Percentiles rank a stretch among this genome's conserved stretches.
Evolutionary conservation across 805 yeast genomes (phyloP).

Genomic region (Barnettozyma wickerhamii): DNA sequence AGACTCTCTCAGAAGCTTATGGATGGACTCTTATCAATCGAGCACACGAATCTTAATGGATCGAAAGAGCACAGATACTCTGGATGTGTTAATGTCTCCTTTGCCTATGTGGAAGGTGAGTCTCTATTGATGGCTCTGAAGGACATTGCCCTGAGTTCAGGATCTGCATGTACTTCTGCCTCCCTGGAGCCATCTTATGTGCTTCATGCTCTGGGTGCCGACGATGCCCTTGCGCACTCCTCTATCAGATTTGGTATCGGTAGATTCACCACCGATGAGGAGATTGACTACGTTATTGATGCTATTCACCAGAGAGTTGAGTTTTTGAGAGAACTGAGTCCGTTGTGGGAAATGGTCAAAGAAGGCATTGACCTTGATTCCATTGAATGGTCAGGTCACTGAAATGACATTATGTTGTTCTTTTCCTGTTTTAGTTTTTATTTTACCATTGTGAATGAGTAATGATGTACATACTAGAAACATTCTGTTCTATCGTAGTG

Average conservation of each 20-base stretch:
- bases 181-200: slow-evolving; percentile 97
- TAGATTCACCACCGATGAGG: slow-evolving; percentile 94
- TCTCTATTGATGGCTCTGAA: slow-evolving; percentile 95
- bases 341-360: slow-evolving; percentile 99
- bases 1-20: slow-evolving; percentile 69
- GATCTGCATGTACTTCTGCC: slow-evolving; percentile 98
- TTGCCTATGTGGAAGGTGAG: slow-evolving; percentile 98
- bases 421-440: background rate
- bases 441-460: background rate
- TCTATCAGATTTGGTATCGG: slow-evolving; percentile 97
- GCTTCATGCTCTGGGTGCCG: slow-evolving; percentile 94
- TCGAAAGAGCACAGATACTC: slow-evolving; percentile 69
- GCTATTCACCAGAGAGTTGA: slow-evolving; percentile 88
- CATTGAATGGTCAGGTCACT: slow-evolving; percentile 98
- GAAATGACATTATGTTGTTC: background rate
- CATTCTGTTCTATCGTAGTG: too few relatives aligned
- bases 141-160: slow-evolving; percentile 93
- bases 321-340: slow-evolving; percentile 87
- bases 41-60: slow-evolving; percentile 89
- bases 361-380: slow-evolving; percentile 93
- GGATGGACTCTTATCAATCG: slow-evolving; percentile 70
- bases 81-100: slow-evolving; percentile 95
- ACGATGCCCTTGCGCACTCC: slow-evolving; percentile 98
- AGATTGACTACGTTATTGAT: slow-evolving; percentile 86
- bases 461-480: background rate